Evolutionary conservation across 2,329 filamentous ascomycete species (phyloP).

Genomic region (Coniochaeta sp.): DNA sequence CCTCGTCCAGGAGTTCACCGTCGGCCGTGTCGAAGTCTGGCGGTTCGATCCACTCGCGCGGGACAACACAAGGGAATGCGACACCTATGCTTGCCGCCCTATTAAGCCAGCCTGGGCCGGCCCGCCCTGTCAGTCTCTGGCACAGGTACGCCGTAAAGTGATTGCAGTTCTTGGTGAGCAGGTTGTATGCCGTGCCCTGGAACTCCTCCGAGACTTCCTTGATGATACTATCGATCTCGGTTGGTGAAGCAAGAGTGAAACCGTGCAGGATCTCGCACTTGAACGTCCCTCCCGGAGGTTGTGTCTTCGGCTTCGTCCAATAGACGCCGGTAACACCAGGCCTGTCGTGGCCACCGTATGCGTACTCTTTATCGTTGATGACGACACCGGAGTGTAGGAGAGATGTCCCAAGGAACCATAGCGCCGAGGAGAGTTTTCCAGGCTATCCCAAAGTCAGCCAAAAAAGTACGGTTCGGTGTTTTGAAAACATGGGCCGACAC

Average conservation of each 20-base stretch:
- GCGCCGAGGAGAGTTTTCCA: constrained; percentile 63
- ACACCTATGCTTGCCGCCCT: constrained; percentile 77
- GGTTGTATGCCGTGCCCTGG: constrained; percentile 68
- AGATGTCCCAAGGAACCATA: constrained; percentile 72
- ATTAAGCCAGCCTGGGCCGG: constrained; percentile 71
- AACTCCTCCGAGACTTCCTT: constrained; percentile 64
- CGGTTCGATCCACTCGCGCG: constrained; percentile 72
- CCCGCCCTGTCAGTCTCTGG: constrained; percentile 60
- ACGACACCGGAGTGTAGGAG: constrained; percentile 79
- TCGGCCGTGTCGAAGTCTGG: constrained; percentile 69
- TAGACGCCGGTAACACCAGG: constrained; percentile 70
- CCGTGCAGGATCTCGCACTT: constrained; percentile 69
- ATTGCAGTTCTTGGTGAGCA: constrained; percentile 80
- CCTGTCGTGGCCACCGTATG: constrained; percentile 74
- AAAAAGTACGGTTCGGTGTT: background rate
- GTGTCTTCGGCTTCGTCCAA: constrained; percentile 65
- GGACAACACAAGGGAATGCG: constrained; percentile 74
- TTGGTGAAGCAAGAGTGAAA: constrained; percentile 61
- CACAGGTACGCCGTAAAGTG: constrained; percentile 78
- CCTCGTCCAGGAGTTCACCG: constrained; percentile 57
- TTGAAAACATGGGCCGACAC: constrained; percentile 9
- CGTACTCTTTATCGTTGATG: constrained; percentile 73
- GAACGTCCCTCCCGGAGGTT: constrained; percentile 73
- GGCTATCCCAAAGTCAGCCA: constrained; percentile 37
- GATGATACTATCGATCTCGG: constrained; percentile 66